Conservation (phyloP, 148 eudicot genomes). For the Rhododendron williamsianum region DNA sequence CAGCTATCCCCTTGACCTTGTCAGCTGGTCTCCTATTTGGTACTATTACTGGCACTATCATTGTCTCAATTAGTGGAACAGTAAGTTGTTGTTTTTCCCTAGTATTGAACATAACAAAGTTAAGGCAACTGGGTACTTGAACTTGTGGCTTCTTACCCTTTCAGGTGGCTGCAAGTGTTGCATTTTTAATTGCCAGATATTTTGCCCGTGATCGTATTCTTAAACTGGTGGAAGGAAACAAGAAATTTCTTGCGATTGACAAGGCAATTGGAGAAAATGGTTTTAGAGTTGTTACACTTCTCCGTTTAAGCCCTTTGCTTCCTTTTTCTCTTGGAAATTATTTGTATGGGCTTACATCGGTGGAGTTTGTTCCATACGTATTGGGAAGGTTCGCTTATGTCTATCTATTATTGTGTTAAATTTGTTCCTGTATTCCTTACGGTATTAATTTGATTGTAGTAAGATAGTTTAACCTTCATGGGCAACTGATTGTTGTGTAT, state of each 20-base stretch:
- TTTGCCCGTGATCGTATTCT: slow-evolving; percentile 99
- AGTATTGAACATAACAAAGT: neutral
- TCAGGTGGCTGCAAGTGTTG: slow-evolving; percentile 93
- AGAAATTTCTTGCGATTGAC: slow-evolving; percentile 98
- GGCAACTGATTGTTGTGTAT: neutral
- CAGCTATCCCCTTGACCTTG: slow-evolving; percentile 97
- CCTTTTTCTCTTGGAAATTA: slow-evolving; percentile 97
- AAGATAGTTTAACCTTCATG: neutral
- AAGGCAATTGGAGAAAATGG: slow-evolving; percentile 99
- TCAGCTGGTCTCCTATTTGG: slow-evolving; percentile 99
- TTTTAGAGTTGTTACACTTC: slow-evolving; percentile 89
- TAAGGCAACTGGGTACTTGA: slow-evolving; percentile 1
- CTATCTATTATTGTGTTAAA: neutral
- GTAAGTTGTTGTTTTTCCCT: slow-evolving; percentile 37
- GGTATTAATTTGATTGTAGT: neutral
- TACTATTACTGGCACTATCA: slow-evolving; percentile 69
- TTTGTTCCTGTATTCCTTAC: neutral
- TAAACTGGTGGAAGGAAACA: slow-evolving; percentile 93
- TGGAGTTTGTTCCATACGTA: slow-evolving; percentile 85
- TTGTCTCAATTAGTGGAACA: slow-evolving; percentile 97
- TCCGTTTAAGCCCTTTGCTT: slow-evolving; percentile 96
- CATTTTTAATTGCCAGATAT: slow-evolving; percentile 97
- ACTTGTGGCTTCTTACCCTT: slow-evolving; percentile 17
- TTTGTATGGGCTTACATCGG: slow-evolving; percentile 94
- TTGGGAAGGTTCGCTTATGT: slow-evolving; percentile 76